Evolutionary conservation across 495 filamentous ascomycete species (phyloP), one percentile per base, ranked within the genome.

Genomic region (Darksidea phi): DNA sequence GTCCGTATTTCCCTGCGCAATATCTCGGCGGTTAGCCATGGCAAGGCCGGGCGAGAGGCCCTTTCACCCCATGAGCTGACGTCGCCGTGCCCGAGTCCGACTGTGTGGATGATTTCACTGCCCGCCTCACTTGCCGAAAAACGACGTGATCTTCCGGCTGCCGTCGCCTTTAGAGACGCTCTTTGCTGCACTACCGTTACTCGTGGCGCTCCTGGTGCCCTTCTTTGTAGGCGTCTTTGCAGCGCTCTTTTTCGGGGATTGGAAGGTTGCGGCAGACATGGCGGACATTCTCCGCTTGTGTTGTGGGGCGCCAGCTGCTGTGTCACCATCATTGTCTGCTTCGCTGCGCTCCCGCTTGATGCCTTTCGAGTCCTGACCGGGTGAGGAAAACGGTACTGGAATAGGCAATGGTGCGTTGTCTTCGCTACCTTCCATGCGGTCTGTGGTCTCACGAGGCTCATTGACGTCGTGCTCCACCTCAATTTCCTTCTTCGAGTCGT

Each of bases 121-220:
- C 43, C 25, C 25, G 32, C 37, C 53, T 75, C 69, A 80, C 64
- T 86, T 89, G 15, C 77, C 82, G 74, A 95, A 94, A 71, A 95
- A 96, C 53, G 80, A 90, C 0, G 91, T 96, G 57, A 96, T 96
- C 74, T 85, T 87, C 72, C 88, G 86, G 51, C 82, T 89, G 10
- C 87, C 85, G 48, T 80, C 79, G 2, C 73, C 50, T 64, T 88
- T 85, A 15, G 59, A 76, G 49, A 69, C 76, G 26, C 32, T 71
- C 72, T 66, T 77, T 72, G 59, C 64, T 34, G 54, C 73, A n/a
- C 59, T 69, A 26, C 70, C 63, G 58, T 84, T 80, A 37, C 67
- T 80, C 23, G 73, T 79, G 12, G 79, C 75, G 65, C 77, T 80
- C 63, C 75, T 79, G 11, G 66, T 78, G 56, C 76, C 75, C 41